Evolutionary conservation across 2,329 filamentous ascomycete genomes (phyloP), one percentile per base, ranked within the genome.

Genomic region (Botrytis cinerea): DNA sequence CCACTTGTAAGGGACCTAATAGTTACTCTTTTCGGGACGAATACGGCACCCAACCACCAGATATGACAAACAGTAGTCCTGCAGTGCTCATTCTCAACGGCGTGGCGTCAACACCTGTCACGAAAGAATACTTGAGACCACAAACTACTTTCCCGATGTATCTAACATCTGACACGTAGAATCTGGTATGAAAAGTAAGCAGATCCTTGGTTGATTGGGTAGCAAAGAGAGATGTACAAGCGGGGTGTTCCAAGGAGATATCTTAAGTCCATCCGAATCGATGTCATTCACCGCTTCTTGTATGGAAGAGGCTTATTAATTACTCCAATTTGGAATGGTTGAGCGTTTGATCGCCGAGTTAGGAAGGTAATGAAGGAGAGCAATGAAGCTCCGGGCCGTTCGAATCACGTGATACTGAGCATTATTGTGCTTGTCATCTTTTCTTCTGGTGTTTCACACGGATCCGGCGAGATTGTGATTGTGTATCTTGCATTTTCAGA

Each of bases 251-350:
- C 8, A 51, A 66, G 63, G 32, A 51, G 63, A 67, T 67, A 51
- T 51, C 63, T 67, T 67, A 51, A 51, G 20, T 67, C 45, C 63
- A 67, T 16, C 63, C 32, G 45, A n/a, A 14, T 38, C 45, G 14
- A 38, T 20, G 32, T 20, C 32, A 20, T 63, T 63, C 61, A 32
- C 61, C 61, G 61, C 61, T 45, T 45, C 38, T 63, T 63, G 51
- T 3, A 8, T 54, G 6, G 8, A 8, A 28, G n/a, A n/a, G 25
- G 14, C n/a, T 54, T 28, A 28, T 8, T 28, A 28, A 28, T 43
- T 32, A 28, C 25, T 45, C 22, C 61, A 7, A 20, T 18, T 7
- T 45, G 20, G 18, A 64, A 32, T 46, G 8, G n/a, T 28, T 64
- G 4, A 45, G 22, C 45, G 25, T 32, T 46, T 25, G 62, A 46